Conservation (phyloP, 257 asterid species). For the Ophiorrhiza pumila region DNA sequence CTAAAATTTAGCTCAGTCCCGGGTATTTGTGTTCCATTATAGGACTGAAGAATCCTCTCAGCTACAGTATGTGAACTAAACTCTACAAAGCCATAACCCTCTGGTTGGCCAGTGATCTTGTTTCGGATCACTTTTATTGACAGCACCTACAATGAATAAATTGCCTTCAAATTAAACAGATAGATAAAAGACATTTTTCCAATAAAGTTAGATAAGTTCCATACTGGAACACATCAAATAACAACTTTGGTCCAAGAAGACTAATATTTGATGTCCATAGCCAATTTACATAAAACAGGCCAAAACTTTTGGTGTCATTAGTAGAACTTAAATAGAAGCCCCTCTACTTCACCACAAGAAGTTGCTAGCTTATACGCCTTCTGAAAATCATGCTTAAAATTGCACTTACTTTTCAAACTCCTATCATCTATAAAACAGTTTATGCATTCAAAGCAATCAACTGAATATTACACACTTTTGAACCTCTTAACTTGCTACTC, state of each 20-base stretch:
- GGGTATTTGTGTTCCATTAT: slow-evolving; percentile 90
- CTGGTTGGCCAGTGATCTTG: slow-evolving; percentile 88
- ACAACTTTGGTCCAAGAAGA: neutral
- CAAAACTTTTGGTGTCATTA: neutral
- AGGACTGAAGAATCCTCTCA: slow-evolving; percentile 76
- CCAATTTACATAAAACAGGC: too few species aligned
- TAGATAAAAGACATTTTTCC: neutral
- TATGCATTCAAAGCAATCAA: neutral
- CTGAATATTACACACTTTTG: neutral
- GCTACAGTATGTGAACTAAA: slow-evolving; percentile 77
- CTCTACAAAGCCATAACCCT: slow-evolving; percentile 97
- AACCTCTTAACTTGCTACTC: neutral
- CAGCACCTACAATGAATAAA: slow-evolving; percentile 55
- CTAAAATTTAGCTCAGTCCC: slow-evolving; percentile 93
- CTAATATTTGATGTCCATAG: neutral
- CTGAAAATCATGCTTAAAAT: neutral
- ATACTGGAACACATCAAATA: neutral
- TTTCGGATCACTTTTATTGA: slow-evolving; percentile 88
- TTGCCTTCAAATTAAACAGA: slow-evolving; percentile 3
- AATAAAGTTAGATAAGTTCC: neutral
- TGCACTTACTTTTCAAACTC: neutral
- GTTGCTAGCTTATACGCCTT: neutral
- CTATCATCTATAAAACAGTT: neutral
- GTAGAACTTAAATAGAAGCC: neutral
- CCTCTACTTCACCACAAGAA: neutral